A percentile compares a stretch with the other conserved stretches of the same genome.
Evolutionary conservation across 805 yeast genomes (phyloP).

Genomic region (Candida golubevii): DNA sequence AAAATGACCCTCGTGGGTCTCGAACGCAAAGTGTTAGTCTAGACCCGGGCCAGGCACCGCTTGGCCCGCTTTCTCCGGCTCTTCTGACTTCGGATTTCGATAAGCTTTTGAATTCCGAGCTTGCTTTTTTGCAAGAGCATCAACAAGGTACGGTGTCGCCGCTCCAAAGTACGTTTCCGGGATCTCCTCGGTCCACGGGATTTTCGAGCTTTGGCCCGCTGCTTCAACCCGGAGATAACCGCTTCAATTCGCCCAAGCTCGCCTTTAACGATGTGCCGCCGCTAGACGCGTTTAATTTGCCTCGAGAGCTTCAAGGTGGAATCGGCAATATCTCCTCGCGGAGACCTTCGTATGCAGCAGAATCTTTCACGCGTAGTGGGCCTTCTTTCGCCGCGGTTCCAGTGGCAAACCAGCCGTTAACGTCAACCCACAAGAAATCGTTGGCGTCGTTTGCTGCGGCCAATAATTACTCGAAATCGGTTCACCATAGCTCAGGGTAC

Average conservation of each 20-base stretch:
- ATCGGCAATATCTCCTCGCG: conserved; percentile 58
- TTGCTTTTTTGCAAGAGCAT: conserved; percentile 5
- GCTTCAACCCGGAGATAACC: background rate
- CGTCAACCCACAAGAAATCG: conserved; percentile 9
- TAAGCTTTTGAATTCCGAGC: conserved; percentile 5
- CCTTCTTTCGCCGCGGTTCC: background rate
- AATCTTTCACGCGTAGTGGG: conserved; percentile 42
- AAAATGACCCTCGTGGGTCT: too few relatives aligned
- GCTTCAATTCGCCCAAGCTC: background rate
- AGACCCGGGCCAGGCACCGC: too few relatives aligned
- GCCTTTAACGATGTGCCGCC: background rate
- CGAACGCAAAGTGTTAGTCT: too few relatives aligned
- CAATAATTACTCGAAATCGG: conserved; percentile 23
- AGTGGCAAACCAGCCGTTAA: background rate
- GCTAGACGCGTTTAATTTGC: conserved; percentile 42
- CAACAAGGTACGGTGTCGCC: conserved; percentile 7
- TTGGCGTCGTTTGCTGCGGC: conserved; percentile 29
- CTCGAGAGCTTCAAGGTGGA: conserved; percentile 62
- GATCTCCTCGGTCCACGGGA: background rate
- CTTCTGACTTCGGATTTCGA: conserved; percentile 5
- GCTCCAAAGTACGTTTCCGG: conserved; percentile 1
- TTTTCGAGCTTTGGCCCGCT: background rate
- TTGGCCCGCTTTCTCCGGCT: background rate
- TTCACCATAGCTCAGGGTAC: conserved; percentile 11
- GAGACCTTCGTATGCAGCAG: conserved; percentile 74